Evolutionary conservation across 176 grass and related monocot species (phyloP), one percentile per base, ranked within the genome.

Genomic region (Bromus sterilis): DNA sequence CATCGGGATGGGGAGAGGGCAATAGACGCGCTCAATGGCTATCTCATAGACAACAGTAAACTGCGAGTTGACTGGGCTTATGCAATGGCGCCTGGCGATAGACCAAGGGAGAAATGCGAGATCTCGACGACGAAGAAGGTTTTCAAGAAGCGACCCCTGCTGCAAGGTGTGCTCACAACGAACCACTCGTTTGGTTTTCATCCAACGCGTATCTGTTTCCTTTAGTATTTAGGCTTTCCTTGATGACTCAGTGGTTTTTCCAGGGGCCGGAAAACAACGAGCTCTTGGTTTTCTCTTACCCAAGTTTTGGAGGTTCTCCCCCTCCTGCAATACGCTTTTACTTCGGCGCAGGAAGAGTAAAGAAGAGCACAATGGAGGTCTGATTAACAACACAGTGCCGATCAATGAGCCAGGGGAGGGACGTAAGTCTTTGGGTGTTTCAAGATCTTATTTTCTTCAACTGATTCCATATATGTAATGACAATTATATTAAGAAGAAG

Each of bases 41-140:
- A 42, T 32, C 1, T 33, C 6, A 20, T 32, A 7, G 42, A 58
- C 0, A 5, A 21, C 0, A 35, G 28, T 74, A 86, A 73, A 11
- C 77, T 86, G 25, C 76, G 84, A 40, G 84, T 79, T 11, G 76
- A 86, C 33, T 80, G 76, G 84, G 56, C 15, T 49, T 85, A 72
- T 32, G 66, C 75, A 44, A 71, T 71, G 40, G 0, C 24, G 13
- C 12, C 7, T 0, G 13, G 14, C 0, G 13, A 24, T 44, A 71
- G 40, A 67, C 20, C 4, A 40, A 71, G 13, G 40, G 40, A 29
- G 68, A 71, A 44, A 71, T 4, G 3, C 40, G 9, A 71, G 13
- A 29, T 29, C 1, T 23, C 13, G 13, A 44, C 5, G 40, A 44
- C 68, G 18, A 71, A 44, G 40, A 71, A 23, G 24, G 28, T 44